Conservation (phyloP, 2,329 filamentous ascomycete genomes). For the Podosphaera xanthii region DNA sequence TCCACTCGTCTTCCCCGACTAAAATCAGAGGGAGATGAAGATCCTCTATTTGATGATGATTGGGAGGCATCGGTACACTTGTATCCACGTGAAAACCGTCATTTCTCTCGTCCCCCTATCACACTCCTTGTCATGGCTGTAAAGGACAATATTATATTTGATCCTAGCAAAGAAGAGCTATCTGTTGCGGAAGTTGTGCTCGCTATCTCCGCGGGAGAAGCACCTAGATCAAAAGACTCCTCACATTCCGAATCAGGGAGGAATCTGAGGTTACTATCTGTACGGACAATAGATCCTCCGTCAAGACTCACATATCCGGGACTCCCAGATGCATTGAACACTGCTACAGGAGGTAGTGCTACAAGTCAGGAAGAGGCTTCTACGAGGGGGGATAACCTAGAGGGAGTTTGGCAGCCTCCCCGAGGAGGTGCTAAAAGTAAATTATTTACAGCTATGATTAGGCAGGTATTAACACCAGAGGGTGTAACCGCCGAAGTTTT, state of each 20-base stretch:
- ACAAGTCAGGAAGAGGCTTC: constrained; percentile 21
- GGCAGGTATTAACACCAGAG: constrained; percentile 50
- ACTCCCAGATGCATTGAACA: constrained; percentile 39
- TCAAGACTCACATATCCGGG: constrained; percentile 50
- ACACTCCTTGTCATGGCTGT: constrained; percentile 79
- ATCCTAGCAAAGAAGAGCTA: constrained; percentile 76
- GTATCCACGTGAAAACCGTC: constrained; percentile 25
- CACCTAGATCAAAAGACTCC: constrained; percentile 6
- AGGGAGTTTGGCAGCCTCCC: constrained; percentile 68
- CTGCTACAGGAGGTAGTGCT: constrained; percentile 22
- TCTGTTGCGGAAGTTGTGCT: constrained; percentile 78
- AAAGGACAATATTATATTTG: constrained; percentile 76
- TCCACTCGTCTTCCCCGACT: constrained; percentile 65
- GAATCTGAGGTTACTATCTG: constrained; percentile 37
- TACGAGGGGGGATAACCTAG: constrained; percentile 27
- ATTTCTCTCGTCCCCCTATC: constrained; percentile 45
- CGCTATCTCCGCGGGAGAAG: constrained; percentile 53
- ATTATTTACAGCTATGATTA: constrained; percentile 51
- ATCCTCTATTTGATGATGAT: constrained; percentile 94
- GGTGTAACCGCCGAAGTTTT: constrained; percentile 76
- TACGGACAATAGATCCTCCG: constrained; percentile 53
- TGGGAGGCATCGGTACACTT: constrained; percentile 68
- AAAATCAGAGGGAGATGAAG: constrained; percentile 78
- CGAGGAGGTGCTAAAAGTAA: constrained; percentile 60
- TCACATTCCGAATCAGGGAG: constrained; percentile 22